These are phyloP conservation scores for Penicillium hesseltinei DNA, from an alignment of 2,329 filamentous ascomycete genomes.

Conservation along the genomic window DNA sequence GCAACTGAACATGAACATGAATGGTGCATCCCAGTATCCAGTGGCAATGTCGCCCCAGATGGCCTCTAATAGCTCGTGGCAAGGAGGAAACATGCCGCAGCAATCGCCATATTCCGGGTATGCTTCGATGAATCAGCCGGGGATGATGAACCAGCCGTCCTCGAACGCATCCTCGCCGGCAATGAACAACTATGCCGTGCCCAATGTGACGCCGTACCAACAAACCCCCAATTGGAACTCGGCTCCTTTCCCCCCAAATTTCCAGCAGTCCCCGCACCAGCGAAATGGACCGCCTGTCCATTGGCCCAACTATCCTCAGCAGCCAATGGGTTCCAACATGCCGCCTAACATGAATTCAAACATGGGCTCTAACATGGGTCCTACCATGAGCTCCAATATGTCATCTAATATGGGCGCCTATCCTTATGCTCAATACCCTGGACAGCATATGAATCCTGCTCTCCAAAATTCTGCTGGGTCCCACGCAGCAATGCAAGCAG, in stretches of 20 bases:
- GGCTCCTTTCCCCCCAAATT: conserved; percentile 33
- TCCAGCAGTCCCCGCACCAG: conserved; percentile 34
- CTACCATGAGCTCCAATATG: conserved; percentile 38
- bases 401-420: conserved; percentile 59
- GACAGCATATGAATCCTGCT: conserved; percentile 54
- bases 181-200: conserved; percentile 38
- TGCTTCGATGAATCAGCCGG: conserved; percentile 38
- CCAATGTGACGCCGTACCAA: conserved; percentile 34
- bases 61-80: conserved; percentile 36
- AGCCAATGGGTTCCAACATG: conserved; percentile 30
- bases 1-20: conserved; percentile 28
- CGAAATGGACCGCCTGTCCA: conserved; percentile 41
- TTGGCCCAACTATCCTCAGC: conserved; percentile 37
- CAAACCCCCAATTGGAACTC: conserved; percentile 35
- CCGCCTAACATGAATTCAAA: conserved; percentile 36
- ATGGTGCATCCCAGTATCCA: conserved; percentile 35
- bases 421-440: conserved; percentile 74
- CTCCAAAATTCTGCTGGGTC: conserved; percentile 71
- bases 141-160: conserved; percentile 38
- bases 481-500: conserved; percentile 81
- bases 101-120: conserved; percentile 40
- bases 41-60: conserved; percentile 38
- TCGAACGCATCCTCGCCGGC: conserved; percentile 39
- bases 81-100: conserved; percentile 34
- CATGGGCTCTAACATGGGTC: conserved; percentile 32